These are phyloP conservation scores for Colletotrichum sp. DNA, from an alignment of 2,329 filamentous ascomycete genomes.

Conservation along the genomic window DNA sequence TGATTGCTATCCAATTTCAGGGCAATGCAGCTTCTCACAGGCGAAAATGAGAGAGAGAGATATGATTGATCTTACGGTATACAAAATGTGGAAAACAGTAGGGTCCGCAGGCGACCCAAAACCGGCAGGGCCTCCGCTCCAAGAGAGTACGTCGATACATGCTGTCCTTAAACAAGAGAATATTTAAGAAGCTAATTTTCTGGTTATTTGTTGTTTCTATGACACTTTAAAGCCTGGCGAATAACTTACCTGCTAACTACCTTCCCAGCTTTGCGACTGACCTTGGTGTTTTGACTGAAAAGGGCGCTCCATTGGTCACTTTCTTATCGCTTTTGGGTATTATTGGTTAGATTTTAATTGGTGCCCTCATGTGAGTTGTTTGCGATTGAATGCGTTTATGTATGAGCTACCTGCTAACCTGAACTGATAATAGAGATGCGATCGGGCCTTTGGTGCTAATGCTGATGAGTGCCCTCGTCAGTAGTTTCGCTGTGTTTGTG, in stretches of 20 bases:
- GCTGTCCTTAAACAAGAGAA: no score
- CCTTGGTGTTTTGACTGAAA: background rate
- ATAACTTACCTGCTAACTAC: background rate
- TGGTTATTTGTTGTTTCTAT: conserved; percentile 2
- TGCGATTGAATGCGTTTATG: no score
- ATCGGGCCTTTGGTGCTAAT: background rate
- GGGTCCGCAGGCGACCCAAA: no score
- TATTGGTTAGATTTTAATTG: background rate
- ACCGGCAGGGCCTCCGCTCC: no score
- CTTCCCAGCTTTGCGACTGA: conserved; percentile 1
- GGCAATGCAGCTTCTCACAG: no score
- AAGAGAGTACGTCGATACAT: no score
- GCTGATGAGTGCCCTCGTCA: background rate
- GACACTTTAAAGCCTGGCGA: background rate
- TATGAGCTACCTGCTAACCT: background rate
- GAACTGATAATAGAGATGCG: background rate
- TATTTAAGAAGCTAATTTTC: background rate
- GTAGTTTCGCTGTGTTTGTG: background rate
- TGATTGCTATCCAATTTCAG: no score
- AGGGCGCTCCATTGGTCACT: background rate
- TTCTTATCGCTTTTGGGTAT: background rate
- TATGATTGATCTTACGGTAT: no score
- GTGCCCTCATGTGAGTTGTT: background rate
- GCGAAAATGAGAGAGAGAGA: no score
- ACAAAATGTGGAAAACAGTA: no score